Evolutionary conservation across 1,139 yeast species (phyloP).

Genomic region (Candida frijolesensis): DNA sequence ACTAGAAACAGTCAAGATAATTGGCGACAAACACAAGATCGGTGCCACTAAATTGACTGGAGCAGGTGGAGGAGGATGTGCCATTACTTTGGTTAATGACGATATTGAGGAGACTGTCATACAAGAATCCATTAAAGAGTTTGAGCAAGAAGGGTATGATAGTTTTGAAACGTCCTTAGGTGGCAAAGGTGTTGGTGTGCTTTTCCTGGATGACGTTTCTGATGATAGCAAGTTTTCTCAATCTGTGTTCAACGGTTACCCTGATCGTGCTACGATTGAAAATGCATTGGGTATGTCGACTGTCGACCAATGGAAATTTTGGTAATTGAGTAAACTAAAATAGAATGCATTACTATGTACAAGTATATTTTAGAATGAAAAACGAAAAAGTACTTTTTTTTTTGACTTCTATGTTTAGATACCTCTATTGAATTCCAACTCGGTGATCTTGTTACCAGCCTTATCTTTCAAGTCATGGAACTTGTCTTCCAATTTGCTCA

Average conservation of each 20-base stretch:
- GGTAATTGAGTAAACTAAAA: conserved; percentile 37
- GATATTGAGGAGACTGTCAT: conserved; percentile 35
- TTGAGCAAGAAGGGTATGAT: conserved; percentile 59
- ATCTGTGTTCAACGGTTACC: conserved; percentile 38
- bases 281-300: conserved; percentile 42
- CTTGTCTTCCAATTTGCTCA: conserved; percentile 60
- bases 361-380: not conserved
- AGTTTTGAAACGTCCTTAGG: conserved; percentile 85
- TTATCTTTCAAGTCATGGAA: conserved; percentile 63
- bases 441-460: conserved; percentile 58
- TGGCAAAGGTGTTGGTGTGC: conserved; percentile 80
- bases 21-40: conserved; percentile 59
- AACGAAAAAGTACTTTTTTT: conserved; percentile 4
- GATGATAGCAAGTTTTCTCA: conserved; percentile 13
- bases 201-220: conserved; percentile 27
- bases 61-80: conserved; percentile 99
- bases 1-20: conserved; percentile 68
- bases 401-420: conserved; percentile 42
- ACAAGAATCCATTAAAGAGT: conserved; percentile 38
- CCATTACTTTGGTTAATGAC: conserved; percentile 76
- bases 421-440: conserved; percentile 90
- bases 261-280: conserved; percentile 51
- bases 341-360: conserved; percentile 2
- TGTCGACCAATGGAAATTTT: conserved; percentile 57
- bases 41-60: conserved; percentile 97